A percentile compares a stretch with the other conserved stretches of the same genome.
Conservation (phyloP, 2,329 filamentous ascomycete genomes). For the Triangularia setosa region DNA sequence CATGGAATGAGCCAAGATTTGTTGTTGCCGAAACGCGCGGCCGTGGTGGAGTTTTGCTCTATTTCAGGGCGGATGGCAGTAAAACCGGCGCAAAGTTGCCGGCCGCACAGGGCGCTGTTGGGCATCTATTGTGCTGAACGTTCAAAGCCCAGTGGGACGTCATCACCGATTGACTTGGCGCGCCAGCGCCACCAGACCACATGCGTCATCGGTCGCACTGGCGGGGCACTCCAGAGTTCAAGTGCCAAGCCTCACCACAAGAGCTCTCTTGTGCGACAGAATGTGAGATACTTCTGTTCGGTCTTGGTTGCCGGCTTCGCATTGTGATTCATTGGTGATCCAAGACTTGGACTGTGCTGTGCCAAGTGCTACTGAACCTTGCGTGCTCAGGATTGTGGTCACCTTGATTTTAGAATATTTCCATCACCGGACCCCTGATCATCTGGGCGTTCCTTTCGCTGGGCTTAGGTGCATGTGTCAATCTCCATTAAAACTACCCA, state of each 20-base stretch:
- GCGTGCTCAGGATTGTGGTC: not conserved
- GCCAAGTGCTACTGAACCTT: not conserved
- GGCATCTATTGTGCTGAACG: not conserved
- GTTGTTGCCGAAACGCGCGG: not conserved
- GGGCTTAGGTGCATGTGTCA: not conserved
- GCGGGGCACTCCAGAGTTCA: not conserved
- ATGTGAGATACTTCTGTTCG: not conserved
- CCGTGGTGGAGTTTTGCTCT: not conserved
- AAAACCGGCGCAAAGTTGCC: not conserved
- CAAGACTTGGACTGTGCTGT: not conserved
- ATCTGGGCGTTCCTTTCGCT: not conserved
- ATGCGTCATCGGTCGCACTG: slow-evolving; percentile 6
- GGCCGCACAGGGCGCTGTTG: not conserved
- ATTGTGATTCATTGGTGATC: not conserved
- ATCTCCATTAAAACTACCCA: not conserved
- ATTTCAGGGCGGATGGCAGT: not conserved
- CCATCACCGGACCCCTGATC: not conserved
- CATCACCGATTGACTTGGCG: not conserved
- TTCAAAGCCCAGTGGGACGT: slow-evolving; percentile 1
- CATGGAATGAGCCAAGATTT: not conserved
- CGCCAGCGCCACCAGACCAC: slow-evolving; percentile 3
- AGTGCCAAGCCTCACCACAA: slow-evolving; percentile 2
- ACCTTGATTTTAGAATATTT: not conserved
- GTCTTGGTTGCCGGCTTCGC: not conserved
- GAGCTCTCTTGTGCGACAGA: not conserved